These are phyloP conservation scores for Oryza longistaminata DNA, from an alignment of 176 grass and related monocot species.

Conservation along the genomic window DNA sequence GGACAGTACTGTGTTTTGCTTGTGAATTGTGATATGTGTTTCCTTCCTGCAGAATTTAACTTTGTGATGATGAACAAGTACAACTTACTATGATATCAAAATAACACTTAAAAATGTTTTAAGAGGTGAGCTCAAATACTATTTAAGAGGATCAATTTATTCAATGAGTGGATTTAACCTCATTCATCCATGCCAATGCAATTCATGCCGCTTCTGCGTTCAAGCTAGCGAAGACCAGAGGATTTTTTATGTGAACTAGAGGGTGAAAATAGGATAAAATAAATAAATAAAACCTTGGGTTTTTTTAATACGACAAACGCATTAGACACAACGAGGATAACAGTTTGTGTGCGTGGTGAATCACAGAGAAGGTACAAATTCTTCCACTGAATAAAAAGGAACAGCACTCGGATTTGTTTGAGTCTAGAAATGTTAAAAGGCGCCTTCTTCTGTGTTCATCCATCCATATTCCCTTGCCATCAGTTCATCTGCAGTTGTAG, in stretches of 20 bases:
- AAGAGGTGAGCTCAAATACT: background rate
- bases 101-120: background rate
- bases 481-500: constrained; percentile 23
- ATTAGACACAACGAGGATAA: constrained; percentile 25
- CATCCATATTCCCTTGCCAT: constrained; percentile 27
- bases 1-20: background rate
- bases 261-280: background rate
- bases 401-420: constrained; percentile 21
- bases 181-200: background rate
- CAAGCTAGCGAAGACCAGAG: background rate
- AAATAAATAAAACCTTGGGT: background rate
- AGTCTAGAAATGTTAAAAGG: constrained; percentile 36
- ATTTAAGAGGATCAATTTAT: too few relatives aligned
- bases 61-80: background rate
- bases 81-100: background rate
- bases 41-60: background rate
- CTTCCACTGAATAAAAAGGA: constrained; percentile 48
- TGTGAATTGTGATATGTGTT: background rate
- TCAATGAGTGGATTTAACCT: too few relatives aligned
- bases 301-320: background rate
- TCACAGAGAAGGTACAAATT: constrained; percentile 40
- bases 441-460: constrained; percentile 5
- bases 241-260: background rate
- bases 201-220: background rate
- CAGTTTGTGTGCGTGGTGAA: constrained; percentile 19